Conservation (phyloP, 257 asterid genomes). For the Petunia axillaris region DNA sequence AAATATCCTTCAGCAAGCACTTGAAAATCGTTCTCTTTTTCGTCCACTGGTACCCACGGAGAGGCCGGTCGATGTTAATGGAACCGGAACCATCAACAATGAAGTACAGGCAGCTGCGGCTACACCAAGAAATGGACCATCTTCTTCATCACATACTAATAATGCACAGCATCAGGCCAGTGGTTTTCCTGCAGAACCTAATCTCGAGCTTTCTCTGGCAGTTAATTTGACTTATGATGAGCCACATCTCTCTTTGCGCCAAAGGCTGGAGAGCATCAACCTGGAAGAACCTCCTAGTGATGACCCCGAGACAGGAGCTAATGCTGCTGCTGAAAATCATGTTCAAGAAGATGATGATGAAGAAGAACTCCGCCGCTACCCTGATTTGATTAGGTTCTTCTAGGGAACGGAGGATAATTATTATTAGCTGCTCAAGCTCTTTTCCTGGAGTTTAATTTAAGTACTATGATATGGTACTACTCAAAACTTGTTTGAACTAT, state of each 20-base stretch:
- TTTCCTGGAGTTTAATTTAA: neutral
- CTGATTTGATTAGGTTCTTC: neutral
- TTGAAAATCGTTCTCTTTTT: no score
- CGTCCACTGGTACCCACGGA: no score
- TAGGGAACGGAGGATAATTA: neutral
- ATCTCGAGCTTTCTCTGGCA: neutral
- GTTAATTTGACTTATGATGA: neutral
- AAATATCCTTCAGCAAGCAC: no score
- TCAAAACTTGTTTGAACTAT: neutral
- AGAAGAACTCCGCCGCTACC: neutral
- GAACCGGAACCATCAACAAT: no score
- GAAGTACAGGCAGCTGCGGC: no score
- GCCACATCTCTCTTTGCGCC: neutral
- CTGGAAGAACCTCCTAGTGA: neutral
- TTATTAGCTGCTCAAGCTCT: neutral
- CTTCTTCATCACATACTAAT: no score
- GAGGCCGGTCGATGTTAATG: no score
- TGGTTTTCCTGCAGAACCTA: neutral
- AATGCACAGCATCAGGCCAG: no score
- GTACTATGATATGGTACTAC: neutral
- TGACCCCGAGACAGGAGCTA: neutral
- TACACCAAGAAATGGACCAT: neutral
- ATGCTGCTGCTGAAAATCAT: neutral
- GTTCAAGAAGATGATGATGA: neutral
- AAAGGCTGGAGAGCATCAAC: neutral